A percentile compares a stretch with the other conserved stretches of the same genome.
phyloP scores from a whole-genome alignment of 1,139 yeast genomes.

The Diutina neorugosa region DNA sequence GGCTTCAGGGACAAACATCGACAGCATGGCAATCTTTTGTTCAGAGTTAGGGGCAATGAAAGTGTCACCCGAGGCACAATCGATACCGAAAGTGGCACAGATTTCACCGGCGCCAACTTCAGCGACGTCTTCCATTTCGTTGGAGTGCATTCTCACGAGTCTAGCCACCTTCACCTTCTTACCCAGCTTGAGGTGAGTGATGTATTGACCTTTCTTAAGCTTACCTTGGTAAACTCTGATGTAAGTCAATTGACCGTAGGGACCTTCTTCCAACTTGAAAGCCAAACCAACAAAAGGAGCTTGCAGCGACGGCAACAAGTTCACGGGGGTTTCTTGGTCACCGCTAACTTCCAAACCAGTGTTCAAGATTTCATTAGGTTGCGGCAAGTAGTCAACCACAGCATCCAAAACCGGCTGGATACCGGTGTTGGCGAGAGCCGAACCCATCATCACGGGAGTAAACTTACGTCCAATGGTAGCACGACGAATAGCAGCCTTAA shows the following conservation, averaged over 20 bases:
- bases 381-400: conserved; percentile 89
- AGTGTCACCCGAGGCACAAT: conserved; percentile 98
- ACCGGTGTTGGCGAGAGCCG: conserved; percentile 93
- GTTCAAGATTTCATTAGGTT: conserved; percentile 86
- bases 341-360: conserved; percentile 69
- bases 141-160: conserved; percentile 96
- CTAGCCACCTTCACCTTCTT: conserved; percentile 92
- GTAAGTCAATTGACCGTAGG: conserved; percentile 93
- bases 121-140: conserved; percentile 95
- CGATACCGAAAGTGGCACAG: conserved; percentile 98
- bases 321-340: conserved; percentile 59
- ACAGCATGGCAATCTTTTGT: conserved; percentile 76
- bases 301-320: conserved; percentile 58
- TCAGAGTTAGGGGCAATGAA: conserved; percentile 68
- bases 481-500: conserved; percentile 81
- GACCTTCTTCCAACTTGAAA: conserved; percentile 95
- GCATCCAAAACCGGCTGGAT: conserved; percentile 92
- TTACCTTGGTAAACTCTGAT: conserved; percentile 95
- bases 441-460: conserved; percentile 98
- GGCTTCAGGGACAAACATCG: conserved; percentile 98
- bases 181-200: conserved; percentile 83
- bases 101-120: conserved; percentile 97
- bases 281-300: conserved; percentile 93
- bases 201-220: conserved; percentile 79
- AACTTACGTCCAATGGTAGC: conserved; percentile 94